Base-by-base conservation (phyloP, 495 filamentous ascomycete species). In the Penicillium soppii region DNA sequence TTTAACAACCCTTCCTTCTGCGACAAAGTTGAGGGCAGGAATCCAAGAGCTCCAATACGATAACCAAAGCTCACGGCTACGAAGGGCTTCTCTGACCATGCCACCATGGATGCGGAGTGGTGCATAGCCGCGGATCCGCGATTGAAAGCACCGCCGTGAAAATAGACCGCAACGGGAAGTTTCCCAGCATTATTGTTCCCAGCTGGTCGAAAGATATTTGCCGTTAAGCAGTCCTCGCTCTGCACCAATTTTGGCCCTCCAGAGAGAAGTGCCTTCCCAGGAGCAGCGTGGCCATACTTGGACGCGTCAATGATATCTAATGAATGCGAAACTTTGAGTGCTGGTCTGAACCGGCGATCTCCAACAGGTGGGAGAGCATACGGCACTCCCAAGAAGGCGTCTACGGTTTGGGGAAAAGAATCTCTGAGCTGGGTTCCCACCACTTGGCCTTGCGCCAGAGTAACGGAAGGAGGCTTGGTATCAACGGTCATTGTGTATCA, bases 41-140 rank as follows among this genome's bases (percentile, higher is more conserved):
- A 88, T 6, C 85, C 85, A 23, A 88, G 66, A 1, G 83, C 78
- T n/a, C 83, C 83, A 30, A 87, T 61, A 1, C 84, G 79, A 38
- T 72, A 72, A 9, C 83, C 83, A 58, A 87, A 84, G 59, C 76
- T 83, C 20, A 86, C 67, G 12, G 72, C 78, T 23, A 88, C 65
- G 26, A 88, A 74, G 4, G 77, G 77, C 8, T 68, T 68, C 20
- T 75, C 70, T 1, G 78, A 71, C 76, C 79, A 84, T 2, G 80
- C 74, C 1, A 80, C 73, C 60, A 86, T 81, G 37, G 72, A 77
- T 0, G 73, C 71, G 4, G 69, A 70, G 27, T 70, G 56, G 29
- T 72, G 69, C 61, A 62, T 66, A 4, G 61, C 37, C 2, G 69
- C 69, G n/a, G 67, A 50, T 7, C 69, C 69, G 2, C 69, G 57